A percentile compares a stretch with the other conserved stretches of the same genome.
Conservation (phyloP, 2,329 filamentous ascomycete species). For the Fusarium torreyae region DNA sequence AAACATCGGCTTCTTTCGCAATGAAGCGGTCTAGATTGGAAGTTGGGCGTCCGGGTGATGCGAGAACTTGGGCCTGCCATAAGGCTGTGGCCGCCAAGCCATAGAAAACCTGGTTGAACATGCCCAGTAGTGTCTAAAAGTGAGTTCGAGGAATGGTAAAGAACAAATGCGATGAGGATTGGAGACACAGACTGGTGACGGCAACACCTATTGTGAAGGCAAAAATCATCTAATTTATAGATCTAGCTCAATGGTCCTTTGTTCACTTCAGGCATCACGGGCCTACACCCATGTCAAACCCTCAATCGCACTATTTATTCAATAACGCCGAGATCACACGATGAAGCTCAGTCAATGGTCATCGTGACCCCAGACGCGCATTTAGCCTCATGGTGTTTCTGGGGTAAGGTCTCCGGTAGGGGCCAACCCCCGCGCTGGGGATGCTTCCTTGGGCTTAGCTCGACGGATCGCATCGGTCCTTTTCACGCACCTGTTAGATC, state of each 20-base stretch:
- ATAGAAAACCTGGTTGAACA: slow-evolving; percentile 24
- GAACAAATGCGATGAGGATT: background rate
- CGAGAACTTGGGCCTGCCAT: slow-evolving; percentile 17
- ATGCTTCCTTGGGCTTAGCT: slow-evolving; percentile 29
- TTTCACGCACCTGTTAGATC: background rate
- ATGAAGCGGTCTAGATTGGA: slow-evolving; percentile 36
- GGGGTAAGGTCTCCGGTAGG: slow-evolving; percentile 27
- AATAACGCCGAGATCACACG: slow-evolving; percentile 25
- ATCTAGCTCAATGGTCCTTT: background rate
- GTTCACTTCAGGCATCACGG: slow-evolving; percentile 1
- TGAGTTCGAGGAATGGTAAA: background rate
- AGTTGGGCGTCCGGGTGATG: background rate
- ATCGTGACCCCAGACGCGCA: slow-evolving; percentile 8
- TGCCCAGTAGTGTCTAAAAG: background rate
- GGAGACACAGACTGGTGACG: background rate
- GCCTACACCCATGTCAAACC: background rate
- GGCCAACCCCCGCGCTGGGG: slow-evolving; percentile 20
- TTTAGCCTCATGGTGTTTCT: slow-evolving; percentile 20
- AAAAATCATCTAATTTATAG: background rate
- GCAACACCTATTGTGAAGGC: too few relatives aligned
- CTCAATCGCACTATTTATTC: background rate
- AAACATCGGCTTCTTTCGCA: slow-evolving; percentile 28
- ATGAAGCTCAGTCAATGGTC: background rate
- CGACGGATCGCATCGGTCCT: slow-evolving; percentile 32
- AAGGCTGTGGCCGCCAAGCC: slow-evolving; percentile 4